Percentiles rank a stretch among this genome's conserved stretches.
Conservation (phyloP, 2,329 filamentous ascomycete species). For the Fusarium sp. region DNA sequence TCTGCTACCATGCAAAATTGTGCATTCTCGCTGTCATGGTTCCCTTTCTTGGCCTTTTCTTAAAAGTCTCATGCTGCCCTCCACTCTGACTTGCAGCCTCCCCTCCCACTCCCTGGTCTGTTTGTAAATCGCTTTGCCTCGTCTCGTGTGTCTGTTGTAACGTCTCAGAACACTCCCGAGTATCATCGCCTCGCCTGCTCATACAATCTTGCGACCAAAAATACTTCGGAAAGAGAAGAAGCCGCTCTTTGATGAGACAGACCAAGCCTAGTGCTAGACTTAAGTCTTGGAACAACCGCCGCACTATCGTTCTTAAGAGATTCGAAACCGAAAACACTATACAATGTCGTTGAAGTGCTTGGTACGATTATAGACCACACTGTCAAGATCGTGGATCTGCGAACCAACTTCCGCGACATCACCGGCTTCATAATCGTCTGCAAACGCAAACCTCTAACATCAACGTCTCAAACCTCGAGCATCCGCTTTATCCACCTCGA, state of each 20-base stretch:
- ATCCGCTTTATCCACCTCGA: slow-evolving; percentile 22
- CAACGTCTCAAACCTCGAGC: slow-evolving; percentile 35
- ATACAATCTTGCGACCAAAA: slow-evolving; percentile 39
- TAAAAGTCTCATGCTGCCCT: slow-evolving; percentile 42
- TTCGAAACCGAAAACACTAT: slow-evolving; percentile 35
- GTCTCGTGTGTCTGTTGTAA: slow-evolving; percentile 26
- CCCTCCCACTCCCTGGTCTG: slow-evolving; percentile 34
- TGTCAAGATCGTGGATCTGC: slow-evolving; percentile 42
- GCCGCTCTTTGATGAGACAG: slow-evolving; percentile 48
- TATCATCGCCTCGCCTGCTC: slow-evolving; percentile 39
- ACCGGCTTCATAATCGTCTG: slow-evolving; percentile 43
- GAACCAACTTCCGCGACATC: slow-evolving; percentile 57
- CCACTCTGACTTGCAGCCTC: slow-evolving; percentile 33
- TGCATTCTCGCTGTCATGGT: slow-evolving; percentile 34
- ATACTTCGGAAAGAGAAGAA: slow-evolving; percentile 35
- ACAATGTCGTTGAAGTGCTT: slow-evolving; percentile 68
- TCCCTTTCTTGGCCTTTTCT: slow-evolving; percentile 41
- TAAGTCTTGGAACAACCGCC: slow-evolving; percentile 19
- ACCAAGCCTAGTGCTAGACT: slow-evolving; percentile 4
- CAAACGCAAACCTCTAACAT: slow-evolving; percentile 31
- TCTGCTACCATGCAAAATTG: slow-evolving; percentile 26
- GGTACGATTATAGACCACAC: slow-evolving; percentile 41
- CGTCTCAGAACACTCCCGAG: slow-evolving; percentile 42
- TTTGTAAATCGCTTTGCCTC: slow-evolving; percentile 32
- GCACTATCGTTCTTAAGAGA: slow-evolving; percentile 15